phyloP scores from a whole-genome alignment of 2,329 filamentous ascomycete species.

The Aureobasidium vineae region DNA sequence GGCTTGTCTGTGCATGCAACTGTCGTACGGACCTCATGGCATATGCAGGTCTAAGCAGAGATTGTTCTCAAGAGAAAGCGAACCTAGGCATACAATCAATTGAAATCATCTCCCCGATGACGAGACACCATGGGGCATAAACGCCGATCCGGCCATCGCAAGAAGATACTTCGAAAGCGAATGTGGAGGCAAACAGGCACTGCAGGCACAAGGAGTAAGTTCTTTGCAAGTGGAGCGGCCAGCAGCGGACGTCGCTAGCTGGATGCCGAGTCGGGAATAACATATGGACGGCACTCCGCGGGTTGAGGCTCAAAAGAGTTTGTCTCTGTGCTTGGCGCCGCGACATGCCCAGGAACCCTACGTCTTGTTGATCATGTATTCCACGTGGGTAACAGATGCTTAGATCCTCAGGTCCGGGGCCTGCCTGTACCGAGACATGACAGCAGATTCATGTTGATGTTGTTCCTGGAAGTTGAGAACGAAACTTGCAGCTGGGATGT shows the following conservation, averaged over 20 bases:
- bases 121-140: not conserved
- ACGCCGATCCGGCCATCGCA: not conserved
- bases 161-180: not conserved
- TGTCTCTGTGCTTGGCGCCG: not conserved
- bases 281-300: not conserved
- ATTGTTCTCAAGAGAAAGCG: too few species aligned
- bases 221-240: not conserved
- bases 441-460: not conserved
- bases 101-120: not conserved
- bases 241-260: not conserved
- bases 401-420: not conserved
- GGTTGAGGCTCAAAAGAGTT: not conserved
- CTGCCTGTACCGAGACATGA: not conserved
- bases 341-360: not conserved
- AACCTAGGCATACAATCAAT: not conserved
- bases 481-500: not conserved
- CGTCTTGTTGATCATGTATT: not conserved
- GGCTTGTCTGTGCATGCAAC: not conserved
- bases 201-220: not conserved
- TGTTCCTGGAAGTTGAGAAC: not conserved
- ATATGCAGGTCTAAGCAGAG: not conserved
- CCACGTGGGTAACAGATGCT: not conserved
- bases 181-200: not conserved
- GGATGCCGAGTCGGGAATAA: not conserved
- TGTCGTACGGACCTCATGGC: not conserved